Evolutionary conservation across 2,329 filamentous ascomycete species (phyloP).

Genomic region (Colletotrichum sp.): DNA sequence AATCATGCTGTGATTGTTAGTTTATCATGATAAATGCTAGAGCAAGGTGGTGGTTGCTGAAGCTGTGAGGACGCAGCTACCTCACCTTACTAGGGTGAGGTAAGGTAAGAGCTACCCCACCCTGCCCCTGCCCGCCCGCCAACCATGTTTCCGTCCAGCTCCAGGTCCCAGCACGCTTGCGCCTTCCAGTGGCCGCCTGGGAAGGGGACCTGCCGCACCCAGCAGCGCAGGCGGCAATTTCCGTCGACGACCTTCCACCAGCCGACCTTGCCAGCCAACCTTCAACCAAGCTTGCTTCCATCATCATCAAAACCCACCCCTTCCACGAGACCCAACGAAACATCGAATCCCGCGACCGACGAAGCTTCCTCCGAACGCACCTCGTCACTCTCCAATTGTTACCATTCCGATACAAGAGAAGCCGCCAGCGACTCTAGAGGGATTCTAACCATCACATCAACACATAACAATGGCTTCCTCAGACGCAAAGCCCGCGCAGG

Average conservation of each 20-base stretch:
- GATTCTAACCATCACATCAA: not conserved
- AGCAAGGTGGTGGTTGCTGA: not conserved
- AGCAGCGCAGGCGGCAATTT: slow-evolving; percentile 7
- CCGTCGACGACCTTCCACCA: slow-evolving; percentile 13
- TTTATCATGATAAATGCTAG: not conserved
- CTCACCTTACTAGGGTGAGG: not conserved
- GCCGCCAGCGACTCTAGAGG: not conserved
- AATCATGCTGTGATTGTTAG: not conserved
- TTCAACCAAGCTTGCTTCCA: not conserved
- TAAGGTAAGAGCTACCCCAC: not conserved
- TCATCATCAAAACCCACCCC: not conserved
- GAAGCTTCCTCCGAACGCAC: not conserved
- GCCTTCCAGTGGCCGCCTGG: slow-evolving; percentile 1
- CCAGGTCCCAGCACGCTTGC: not conserved
- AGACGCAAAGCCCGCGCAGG: slow-evolving; percentile 32
- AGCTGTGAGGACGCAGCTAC: not conserved
- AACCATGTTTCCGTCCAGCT: not conserved
- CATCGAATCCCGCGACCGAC: not conserved
- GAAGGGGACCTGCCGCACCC: not conserved
- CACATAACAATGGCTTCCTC: slow-evolving; percentile 27
- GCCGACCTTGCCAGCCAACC: not conserved
- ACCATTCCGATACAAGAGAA: not conserved
- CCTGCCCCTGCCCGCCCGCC: not conserved
- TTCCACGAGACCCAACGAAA: not conserved
- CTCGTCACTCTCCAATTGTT: not conserved